A percentile compares a stretch with the other conserved stretches of the same genome.
Evolutionary conservation across 129 eudicot genomes (phyloP).

Genomic region (Artemisia annua): DNA sequence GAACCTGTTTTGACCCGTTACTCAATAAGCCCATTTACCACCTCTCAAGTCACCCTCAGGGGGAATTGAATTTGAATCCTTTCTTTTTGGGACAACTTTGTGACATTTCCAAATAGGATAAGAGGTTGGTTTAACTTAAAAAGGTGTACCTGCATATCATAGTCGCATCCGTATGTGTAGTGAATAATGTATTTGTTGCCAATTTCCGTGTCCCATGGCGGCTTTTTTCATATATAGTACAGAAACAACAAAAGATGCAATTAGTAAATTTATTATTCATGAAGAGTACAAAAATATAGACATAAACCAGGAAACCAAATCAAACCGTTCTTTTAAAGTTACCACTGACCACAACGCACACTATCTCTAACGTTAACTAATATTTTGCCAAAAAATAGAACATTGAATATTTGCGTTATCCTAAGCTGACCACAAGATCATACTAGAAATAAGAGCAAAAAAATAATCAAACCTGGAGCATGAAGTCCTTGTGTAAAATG

Average conservation of each 20-base stretch:
- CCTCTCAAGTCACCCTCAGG: neutral
- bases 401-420: neutral
- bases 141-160: constrained; percentile 70
- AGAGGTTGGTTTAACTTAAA: neutral
- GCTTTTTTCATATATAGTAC: constrained; percentile 45
- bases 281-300: neutral
- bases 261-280: constrained; percentile 5
- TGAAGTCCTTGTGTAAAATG: constrained; percentile 89
- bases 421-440: neutral
- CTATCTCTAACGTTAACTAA: neutral
- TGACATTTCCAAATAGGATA: neutral
- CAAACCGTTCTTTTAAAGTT: neutral
- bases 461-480: constrained; percentile 72
- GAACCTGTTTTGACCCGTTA: too few relatives aligned
- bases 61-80: too few relatives aligned
- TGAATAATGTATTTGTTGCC: constrained; percentile 81
- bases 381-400: neutral
- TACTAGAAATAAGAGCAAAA: neutral
- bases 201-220: constrained; percentile 94
- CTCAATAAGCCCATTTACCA: neutral
- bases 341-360: neutral
- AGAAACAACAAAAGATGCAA: constrained; percentile 2
- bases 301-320: neutral
- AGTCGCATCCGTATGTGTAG: constrained; percentile 97
- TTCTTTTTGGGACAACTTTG: neutral